Base-by-base conservation (phyloP, 1,284 basidiomycete genomes). In the Trametes pubescens region DNA sequence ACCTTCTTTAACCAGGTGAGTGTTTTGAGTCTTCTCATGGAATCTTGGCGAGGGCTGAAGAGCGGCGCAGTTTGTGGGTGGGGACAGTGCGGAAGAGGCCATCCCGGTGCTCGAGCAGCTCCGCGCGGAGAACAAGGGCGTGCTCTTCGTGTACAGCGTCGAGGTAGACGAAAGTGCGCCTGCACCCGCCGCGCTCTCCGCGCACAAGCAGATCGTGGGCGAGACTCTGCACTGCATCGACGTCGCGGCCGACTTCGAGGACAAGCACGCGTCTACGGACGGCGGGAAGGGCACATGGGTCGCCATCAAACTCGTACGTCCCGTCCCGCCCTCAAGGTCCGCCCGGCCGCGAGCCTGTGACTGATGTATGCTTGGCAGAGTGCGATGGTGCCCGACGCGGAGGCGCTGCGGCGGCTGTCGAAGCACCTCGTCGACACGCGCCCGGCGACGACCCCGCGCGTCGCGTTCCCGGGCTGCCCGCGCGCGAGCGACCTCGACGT, bases 1-100 rank as follows among this genome's bases (percentile, higher is more conserved):
- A 97, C 96, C 2, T 98, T 98, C 81, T 98, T 96, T 74, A 82
- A 86, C 57, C 93, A 94, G 77, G 91, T 90, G 67, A 34, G 83
- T 73, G 6, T 4, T 8, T 7, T 13, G 10, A 16, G 18, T n/a
- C 29, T 32, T 16, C 3, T 11, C 34, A 11, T 26, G 14, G 0
- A 5, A 16, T 34, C 22, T 43, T 24, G 55, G 2, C 21, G 40
- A 40, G 32, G 9, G 16, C 18, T 38, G 32, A 54, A 9, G 16
- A 44, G 34, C 47, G 8, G 18, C 81, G 82, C 65, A 94, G 87
- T 98, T 98, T 72, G 94, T 96, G 6, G 94, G 94, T 0, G 95
- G 92, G 8, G 95, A 97, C 66, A 90, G 91, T 0, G 90, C 91
- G 0, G 83, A 86, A 34, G 89, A 85, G 48, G 87, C 89, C 7